Base-by-base conservation (phyloP, 345 rosid species). In the Rhizophora mangle region DNA sequence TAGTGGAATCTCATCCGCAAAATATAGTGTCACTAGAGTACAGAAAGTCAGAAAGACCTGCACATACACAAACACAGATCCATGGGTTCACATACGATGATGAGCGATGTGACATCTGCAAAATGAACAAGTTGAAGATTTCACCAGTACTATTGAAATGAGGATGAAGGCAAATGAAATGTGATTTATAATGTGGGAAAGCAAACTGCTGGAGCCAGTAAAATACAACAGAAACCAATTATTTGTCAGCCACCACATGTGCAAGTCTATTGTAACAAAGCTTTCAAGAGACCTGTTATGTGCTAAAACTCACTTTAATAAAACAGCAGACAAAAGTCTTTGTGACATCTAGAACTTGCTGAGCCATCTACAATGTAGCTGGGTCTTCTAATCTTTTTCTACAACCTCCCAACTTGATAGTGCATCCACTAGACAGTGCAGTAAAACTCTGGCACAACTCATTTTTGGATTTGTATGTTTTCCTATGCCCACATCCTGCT, bases 21-120 rank as follows among this genome's bases (percentile, higher is more conserved):
- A 92, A 82, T 82, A 90, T 74, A 95, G 72, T 46, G 99, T 95
- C 69, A 90, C 97, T 53, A 85, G 80, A 46, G 97, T 88, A 72
- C 97, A 95, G 8, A 95, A 9, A 57, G 87, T 84, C 52, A 95
- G 89, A 78, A 95, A 95, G 15, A 92, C 87, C 99, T 95, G 91
- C 84, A 80, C 36, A 63, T 27, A 65, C 30, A 51, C 61, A 70
- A 57, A 37, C 16, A 37, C 8, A 31, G 37, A 65, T 34, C 21
- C 11, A 43, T 29, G 43, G 65, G 52, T 47, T 47, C 31, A 47
- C 6, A 31, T 9, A 29, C 27, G 31, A n/a, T 8, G 16, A 37
- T 6, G 60, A 26, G 59, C 29, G 34, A 13, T 5, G 30, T 26
- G 21, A 61, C 46, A 22, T 29, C 34, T 6, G 47, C 32, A n/a